A percentile compares a stretch with the other conserved stretches of the same genome.
phyloP scores from a whole-genome alignment of 2,329 filamentous ascomycete species.

The Lecanosticta acicola region DNA sequence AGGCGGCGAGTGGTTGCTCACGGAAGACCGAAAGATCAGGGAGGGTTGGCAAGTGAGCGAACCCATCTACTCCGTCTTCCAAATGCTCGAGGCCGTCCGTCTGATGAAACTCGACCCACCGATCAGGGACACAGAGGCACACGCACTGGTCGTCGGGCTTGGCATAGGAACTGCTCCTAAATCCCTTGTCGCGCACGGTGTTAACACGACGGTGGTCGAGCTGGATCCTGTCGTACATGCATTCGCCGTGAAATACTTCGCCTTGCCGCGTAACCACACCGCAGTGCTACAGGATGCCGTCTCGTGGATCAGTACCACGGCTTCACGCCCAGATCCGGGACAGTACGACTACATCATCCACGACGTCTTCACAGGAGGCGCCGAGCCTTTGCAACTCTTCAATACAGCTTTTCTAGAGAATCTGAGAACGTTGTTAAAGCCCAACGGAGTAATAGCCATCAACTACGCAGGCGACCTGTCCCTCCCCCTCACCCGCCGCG shows the following conservation, averaged over 20 bases:
- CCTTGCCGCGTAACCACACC: constrained; percentile 68
- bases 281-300: constrained; percentile 79
- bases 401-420: constrained; percentile 75
- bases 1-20: constrained; percentile 81
- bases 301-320: constrained; percentile 55
- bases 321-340: constrained; percentile 13
- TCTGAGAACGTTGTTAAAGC: constrained; percentile 64
- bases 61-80: constrained; percentile 93
- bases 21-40: constrained; percentile 32
- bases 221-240: constrained; percentile 85
- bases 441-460: constrained; percentile 80
- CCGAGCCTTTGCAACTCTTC: constrained; percentile 83
- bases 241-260: constrained; percentile 78
- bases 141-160: constrained; percentile 81
- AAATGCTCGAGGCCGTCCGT: constrained; percentile 86
- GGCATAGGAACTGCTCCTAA: constrained; percentile 89
- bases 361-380: constrained; percentile 95
- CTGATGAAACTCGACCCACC: constrained; percentile 55
- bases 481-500: constrained; percentile 67
- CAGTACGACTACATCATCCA: constrained; percentile 88
- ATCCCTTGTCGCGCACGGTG: constrained; percentile 77
- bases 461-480: constrained; percentile 91
- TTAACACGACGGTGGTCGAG: constrained; percentile 90
- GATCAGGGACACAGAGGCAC: constrained; percentile 33
- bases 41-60: constrained; percentile 58